Conservation (phyloP, 306 rosid genomes). For the Sechiopsis laciniata region DNA sequence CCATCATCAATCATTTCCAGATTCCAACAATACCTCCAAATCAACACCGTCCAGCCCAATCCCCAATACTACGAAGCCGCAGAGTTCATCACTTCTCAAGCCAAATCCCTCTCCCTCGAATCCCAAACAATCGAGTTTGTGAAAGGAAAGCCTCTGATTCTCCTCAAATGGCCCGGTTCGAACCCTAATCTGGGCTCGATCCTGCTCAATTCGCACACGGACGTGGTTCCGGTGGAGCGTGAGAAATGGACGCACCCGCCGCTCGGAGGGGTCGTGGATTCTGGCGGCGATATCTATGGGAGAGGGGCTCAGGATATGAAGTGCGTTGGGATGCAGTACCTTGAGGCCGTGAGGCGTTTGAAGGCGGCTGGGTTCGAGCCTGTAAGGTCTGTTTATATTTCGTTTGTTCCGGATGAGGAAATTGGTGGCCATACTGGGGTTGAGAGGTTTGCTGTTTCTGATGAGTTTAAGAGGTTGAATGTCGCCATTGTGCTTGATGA, state of each 20-base stretch:
- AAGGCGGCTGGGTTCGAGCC: conserved; percentile 51
- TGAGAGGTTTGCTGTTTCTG: conserved; percentile 42
- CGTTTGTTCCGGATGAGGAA: conserved; percentile 85
- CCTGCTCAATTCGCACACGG: conserved; percentile 62
- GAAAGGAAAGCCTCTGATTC: conserved; percentile 54
- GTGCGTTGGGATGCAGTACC: conserved; percentile 87
- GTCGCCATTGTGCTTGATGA: conserved; percentile 78
- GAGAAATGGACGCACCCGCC: conserved; percentile 72
- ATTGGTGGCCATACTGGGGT: conserved; percentile 81
- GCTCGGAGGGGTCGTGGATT: conserved; percentile 55
- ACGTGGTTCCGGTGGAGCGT: conserved; percentile 68
- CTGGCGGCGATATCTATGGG: conserved; percentile 44
- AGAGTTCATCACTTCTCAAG: conserved; percentile 48
- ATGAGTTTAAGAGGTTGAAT: conserved; percentile 48
- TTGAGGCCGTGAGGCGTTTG: conserved; percentile 73
- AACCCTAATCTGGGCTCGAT: conserved; percentile 34
- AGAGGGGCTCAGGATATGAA: conserved; percentile 94
- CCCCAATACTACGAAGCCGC: conserved; percentile 60
- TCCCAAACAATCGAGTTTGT: conserved; percentile 56
- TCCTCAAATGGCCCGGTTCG: conserved; percentile 75
- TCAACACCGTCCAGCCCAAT: conserved; percentile 73
- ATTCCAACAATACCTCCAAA: conserved; percentile 71
- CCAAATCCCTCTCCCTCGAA: conserved; percentile 59
- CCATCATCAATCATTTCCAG: conserved; percentile 35
- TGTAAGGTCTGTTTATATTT: conserved; percentile 44